Percentiles rank a stretch among this genome's conserved stretches.
Conservation (phyloP, 1,284 basidiomycete genomes). For the Baeospora myosura region DNA sequence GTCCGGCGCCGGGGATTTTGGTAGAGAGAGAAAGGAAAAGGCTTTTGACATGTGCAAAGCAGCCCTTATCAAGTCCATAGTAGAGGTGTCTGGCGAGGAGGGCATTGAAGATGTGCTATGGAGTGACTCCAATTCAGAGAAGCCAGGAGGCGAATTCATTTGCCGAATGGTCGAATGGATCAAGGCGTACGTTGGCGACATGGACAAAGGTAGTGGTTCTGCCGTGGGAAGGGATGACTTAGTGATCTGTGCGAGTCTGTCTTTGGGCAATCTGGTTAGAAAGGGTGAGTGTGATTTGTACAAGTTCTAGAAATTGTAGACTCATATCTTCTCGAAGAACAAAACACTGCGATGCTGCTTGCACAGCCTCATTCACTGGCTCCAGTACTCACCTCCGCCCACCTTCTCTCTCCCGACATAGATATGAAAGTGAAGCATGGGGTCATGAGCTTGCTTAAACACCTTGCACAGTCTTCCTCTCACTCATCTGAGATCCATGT, state of each 20-base stretch:
- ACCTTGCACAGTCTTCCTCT: slow-evolving; percentile 68
- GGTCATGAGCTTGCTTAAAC: slow-evolving; percentile 75
- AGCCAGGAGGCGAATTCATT: slow-evolving; percentile 67
- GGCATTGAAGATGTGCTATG: slow-evolving; percentile 70
- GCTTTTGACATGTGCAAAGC: slow-evolving; percentile 78
- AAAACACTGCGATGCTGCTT: slow-evolving; percentile 55
- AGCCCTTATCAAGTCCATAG: slow-evolving; percentile 75
- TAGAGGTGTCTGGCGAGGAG: slow-evolving; percentile 79
- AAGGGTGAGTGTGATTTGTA: slow-evolving; percentile 44
- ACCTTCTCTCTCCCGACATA: slow-evolving; percentile 40
- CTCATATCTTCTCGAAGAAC: slow-evolving; percentile 36
- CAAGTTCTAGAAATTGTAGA: slow-evolving; percentile 4
- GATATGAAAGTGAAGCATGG: slow-evolving; percentile 84
- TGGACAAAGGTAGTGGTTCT: slow-evolving; percentile 20
- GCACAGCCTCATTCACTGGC: slow-evolving; percentile 47
- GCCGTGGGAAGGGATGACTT: slow-evolving; percentile 60
- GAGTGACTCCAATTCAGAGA: slow-evolving; percentile 48
- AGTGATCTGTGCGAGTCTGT: slow-evolving; percentile 74
- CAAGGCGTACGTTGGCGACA: slow-evolving; percentile 37
- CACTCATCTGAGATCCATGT: slow-evolving; percentile 56
- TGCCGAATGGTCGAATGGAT: slow-evolving; percentile 75
- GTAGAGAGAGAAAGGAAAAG: slow-evolving; percentile 55
- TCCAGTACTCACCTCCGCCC: slow-evolving; percentile 41
- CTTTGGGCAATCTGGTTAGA: slow-evolving; percentile 76
- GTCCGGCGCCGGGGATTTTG: slow-evolving; percentile 32